phyloP scores from a whole-genome alignment of 2,329 filamentous ascomycete genomes.

The Hypoxylon sp. region DNA sequence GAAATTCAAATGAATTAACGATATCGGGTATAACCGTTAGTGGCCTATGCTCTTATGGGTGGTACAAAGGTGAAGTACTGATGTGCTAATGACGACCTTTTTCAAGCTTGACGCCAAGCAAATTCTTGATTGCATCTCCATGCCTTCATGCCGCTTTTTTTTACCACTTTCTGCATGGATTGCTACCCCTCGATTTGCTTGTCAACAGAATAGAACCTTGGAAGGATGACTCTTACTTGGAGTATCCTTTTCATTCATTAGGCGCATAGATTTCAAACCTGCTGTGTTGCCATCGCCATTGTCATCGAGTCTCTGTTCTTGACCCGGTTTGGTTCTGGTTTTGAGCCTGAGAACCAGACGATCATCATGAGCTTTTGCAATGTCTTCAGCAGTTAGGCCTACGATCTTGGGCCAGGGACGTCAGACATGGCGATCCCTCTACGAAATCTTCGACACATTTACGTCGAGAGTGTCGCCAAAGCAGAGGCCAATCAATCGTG shows the following conservation, averaged over 20 bases:
- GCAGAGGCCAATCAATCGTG: constrained; percentile 42
- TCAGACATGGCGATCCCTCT: constrained; percentile 52
- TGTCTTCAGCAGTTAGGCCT: constrained; percentile 56
- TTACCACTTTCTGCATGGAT: constrained; percentile 31
- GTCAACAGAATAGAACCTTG: constrained; percentile 20
- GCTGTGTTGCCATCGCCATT: constrained; percentile 13
- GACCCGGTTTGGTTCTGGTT: constrained; percentile 17
- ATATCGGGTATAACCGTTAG: constrained; percentile 20
- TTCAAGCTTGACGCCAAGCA: constrained; percentile 39
- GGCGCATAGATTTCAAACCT: constrained; percentile 27
- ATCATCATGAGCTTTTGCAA: constrained; percentile 53
- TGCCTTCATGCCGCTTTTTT: constrained; percentile 13
- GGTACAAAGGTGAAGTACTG: constrained; percentile 18
- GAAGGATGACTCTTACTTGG: constrained; percentile 21
- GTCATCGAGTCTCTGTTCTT: background rate
- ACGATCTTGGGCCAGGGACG: constrained; percentile 52
- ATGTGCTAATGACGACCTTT: constrained; percentile 52
- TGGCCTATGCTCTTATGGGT: constrained; percentile 3
- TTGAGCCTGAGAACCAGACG: constrained; percentile 18
- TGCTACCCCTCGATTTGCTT: constrained; percentile 32
- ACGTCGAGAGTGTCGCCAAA: constrained; percentile 47
- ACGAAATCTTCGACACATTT: constrained; percentile 50
- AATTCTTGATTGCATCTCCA: constrained; percentile 38
- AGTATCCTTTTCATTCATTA: constrained; percentile 15
- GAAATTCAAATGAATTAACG: constrained; percentile 16